Conservation (phyloP, 2,329 filamentous ascomycete genomes). For the Metarhizium rileyi region DNA sequence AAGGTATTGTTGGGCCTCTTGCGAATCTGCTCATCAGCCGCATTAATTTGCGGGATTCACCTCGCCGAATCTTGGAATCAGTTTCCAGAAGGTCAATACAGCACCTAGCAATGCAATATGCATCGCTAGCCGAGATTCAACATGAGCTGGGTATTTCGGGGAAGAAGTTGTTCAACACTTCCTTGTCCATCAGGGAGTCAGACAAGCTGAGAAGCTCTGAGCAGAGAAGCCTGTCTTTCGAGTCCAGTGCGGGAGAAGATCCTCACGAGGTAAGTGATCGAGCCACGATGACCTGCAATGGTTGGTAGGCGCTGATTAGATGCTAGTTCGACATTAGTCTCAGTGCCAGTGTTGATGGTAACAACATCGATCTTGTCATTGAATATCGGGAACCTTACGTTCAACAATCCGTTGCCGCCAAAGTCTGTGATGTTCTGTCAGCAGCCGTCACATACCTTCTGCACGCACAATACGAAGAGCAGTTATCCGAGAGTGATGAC, state of each 20-base stretch:
- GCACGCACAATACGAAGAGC: neutral
- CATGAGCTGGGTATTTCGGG: neutral
- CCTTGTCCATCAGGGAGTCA: neutral
- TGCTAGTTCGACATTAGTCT: slow-evolving; percentile 4
- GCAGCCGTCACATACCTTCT: slow-evolving; percentile 6
- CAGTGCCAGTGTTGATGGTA: slow-evolving; percentile 2
- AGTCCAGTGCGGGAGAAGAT: slow-evolving; percentile 1
- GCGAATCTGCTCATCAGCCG: slow-evolving; percentile 44
- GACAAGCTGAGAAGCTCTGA: neutral
- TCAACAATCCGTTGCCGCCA: neutral
- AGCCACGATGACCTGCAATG: neutral
- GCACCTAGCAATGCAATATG: slow-evolving; percentile 3
- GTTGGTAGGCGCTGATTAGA: neutral
- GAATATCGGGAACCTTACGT: slow-evolving; percentile 8
- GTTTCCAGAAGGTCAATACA: neutral
- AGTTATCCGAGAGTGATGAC: neutral
- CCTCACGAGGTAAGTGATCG: slow-evolving; percentile 1
- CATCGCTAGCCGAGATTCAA: slow-evolving; percentile 4
- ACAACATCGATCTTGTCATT: slow-evolving; percentile 4
- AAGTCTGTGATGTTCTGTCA: slow-evolving; percentile 1
- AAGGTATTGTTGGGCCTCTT: slow-evolving; percentile 39
- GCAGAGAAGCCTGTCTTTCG: neutral
- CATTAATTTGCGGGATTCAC: slow-evolving; percentile 2
- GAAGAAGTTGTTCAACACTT: slow-evolving; percentile 1
- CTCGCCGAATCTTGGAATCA: neutral